Percentiles rank a stretch among this genome's conserved stretches.
These are phyloP conservation scores for Orbilia blumenaviensis DNA, from an alignment of 2,329 filamentous ascomycete species.

Conservation along the genomic window DNA sequence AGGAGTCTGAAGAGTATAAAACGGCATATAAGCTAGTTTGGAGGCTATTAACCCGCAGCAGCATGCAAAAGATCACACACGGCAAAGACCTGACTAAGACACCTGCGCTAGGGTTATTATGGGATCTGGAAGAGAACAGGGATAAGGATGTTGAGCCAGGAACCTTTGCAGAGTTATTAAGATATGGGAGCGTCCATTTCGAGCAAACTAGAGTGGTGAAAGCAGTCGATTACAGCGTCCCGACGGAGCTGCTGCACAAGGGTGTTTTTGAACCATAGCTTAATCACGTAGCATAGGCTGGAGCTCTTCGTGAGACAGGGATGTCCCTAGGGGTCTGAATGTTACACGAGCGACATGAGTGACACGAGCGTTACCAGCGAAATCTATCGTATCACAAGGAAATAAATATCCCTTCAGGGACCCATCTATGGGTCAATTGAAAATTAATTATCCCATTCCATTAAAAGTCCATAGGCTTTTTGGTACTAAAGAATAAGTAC, in stretches of 20 bases:
- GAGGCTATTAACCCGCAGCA: slow-evolving; percentile 59
- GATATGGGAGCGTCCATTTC: slow-evolving; percentile 60
- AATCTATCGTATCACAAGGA: neutral
- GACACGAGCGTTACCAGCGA: neutral
- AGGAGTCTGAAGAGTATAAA: slow-evolving; percentile 54
- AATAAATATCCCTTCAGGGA: neutral
- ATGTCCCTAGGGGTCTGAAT: neutral
- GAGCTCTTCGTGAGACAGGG: neutral
- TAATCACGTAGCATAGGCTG: too few relatives aligned
- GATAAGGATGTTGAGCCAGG: slow-evolving; percentile 59
- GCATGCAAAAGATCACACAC: slow-evolving; percentile 61
- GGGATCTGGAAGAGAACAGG: slow-evolving; percentile 59
- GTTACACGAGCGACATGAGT: neutral
- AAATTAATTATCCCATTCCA: too few relatives aligned
- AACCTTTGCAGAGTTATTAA: slow-evolving; percentile 61
- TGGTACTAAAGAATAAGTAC: too few relatives aligned
- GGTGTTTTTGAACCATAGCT: slow-evolving; percentile 26
- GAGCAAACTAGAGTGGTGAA: slow-evolving; percentile 60
- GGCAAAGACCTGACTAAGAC: slow-evolving; percentile 58
- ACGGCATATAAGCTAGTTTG: slow-evolving; percentile 58
- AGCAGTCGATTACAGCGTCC: slow-evolving; percentile 51
- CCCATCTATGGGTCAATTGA: too few relatives aligned
- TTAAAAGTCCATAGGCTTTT: too few relatives aligned
- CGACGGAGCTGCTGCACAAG: slow-evolving; percentile 8
- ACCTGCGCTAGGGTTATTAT: slow-evolving; percentile 58